These are phyloP conservation scores for Cyanodermella asteris DNA, from an alignment of 2,329 filamentous ascomycete genomes.

Conservation along the genomic window DNA sequence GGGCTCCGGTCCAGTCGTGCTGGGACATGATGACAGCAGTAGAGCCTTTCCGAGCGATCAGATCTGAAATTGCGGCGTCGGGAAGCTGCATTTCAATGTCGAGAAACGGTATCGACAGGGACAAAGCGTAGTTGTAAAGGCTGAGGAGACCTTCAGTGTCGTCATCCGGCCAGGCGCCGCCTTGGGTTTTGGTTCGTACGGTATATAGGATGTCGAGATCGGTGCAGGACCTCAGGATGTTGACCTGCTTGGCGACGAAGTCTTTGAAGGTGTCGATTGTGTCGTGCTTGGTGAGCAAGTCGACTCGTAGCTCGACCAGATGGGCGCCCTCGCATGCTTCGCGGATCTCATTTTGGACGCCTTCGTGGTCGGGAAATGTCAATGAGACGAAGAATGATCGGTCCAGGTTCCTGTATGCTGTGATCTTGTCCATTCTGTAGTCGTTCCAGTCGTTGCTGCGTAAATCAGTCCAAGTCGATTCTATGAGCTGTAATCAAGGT, in stretches of 20 bases:
- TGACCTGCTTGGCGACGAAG: slow-evolving; percentile 65
- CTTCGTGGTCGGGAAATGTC: slow-evolving; percentile 53
- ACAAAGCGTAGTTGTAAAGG: slow-evolving; percentile 58
- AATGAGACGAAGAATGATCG: slow-evolving; percentile 86
- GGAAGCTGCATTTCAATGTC: slow-evolving; percentile 82
- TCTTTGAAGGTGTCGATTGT: no score
- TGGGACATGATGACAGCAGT: slow-evolving; percentile 87
- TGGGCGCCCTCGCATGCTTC: slow-evolving; percentile 66
- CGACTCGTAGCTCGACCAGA: slow-evolving; percentile 83
- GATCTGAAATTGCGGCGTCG: slow-evolving; percentile 46
- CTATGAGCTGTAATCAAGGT: no score
- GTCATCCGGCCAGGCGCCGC: slow-evolving; percentile 66
- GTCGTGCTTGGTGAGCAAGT: no score
- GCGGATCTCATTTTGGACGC: slow-evolving; percentile 42
- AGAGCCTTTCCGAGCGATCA: slow-evolving; percentile 46
- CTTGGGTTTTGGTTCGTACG: slow-evolving; percentile 64
- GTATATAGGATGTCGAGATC: slow-evolving; percentile 80
- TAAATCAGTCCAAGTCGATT: no score
- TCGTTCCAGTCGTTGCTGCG: no score
- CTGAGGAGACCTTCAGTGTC: slow-evolving; percentile 45
- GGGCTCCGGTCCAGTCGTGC: slow-evolving; percentile 56
- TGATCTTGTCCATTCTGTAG: no score
- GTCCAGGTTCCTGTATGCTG: no score
- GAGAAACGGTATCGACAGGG: slow-evolving; percentile 74
- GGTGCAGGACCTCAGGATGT: slow-evolving; percentile 50